Evolutionary conservation across 306 rosid genomes (phyloP).

Genomic region (Macrotyloma uniflorum): DNA sequence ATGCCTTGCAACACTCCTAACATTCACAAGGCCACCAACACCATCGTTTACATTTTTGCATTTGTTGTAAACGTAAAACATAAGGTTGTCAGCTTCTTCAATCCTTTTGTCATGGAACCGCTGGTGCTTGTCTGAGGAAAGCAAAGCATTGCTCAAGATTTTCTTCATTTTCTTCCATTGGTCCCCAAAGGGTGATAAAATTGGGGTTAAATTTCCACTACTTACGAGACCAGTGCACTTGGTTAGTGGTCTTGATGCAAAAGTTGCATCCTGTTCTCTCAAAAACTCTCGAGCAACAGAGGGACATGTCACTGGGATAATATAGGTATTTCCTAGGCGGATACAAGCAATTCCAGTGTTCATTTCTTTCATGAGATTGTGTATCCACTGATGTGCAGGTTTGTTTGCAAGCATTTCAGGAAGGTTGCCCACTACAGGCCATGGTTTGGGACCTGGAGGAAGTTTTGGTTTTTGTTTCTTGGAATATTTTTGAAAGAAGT

Average conservation of each 20-base stretch:
- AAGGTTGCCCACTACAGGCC: neutral
- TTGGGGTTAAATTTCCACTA: neutral
- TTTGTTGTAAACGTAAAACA: neutral
- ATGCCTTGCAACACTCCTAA: conserved; percentile 20
- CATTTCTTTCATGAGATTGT: neutral
- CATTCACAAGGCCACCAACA: neutral
- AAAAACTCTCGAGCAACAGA: neutral
- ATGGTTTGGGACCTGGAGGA: conserved; percentile 5
- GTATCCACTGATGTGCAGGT: neutral
- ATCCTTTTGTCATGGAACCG: conserved; percentile 38
- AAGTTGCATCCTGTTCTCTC: conserved; percentile 32
- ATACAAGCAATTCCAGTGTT: neutral
- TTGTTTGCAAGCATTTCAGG: conserved; percentile 7
- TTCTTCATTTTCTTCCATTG: conserved; percentile 38
- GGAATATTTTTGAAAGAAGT: neutral
- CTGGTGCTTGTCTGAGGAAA: neutral
- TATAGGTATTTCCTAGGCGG: conserved; percentile 22
- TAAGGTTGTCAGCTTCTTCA: conserved; percentile 35
- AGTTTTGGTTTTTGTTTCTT: neutral
- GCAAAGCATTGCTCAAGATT: neutral
- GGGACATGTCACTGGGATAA: neutral
- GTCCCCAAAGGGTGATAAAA: neutral
- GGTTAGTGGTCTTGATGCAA: conserved; percentile 35
- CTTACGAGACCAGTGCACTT: neutral
- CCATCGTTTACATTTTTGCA: neutral